Conservation (phyloP, 2,329 filamentous ascomycete species). For the Colletotrichum sansevieriae region DNA sequence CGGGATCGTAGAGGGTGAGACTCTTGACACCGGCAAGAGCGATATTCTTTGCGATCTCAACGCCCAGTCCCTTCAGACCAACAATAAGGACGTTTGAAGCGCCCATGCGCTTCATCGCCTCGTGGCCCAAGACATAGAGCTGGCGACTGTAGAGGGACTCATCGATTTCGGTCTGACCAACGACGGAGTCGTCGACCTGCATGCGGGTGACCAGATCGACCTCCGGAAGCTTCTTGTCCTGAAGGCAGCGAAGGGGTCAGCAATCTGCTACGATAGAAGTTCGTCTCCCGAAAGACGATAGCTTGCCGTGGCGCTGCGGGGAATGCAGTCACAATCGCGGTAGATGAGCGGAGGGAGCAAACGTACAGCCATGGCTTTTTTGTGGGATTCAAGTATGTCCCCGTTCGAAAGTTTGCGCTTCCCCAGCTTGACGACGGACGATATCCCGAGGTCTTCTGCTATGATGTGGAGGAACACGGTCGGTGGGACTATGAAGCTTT, state of each 20-base stretch:
- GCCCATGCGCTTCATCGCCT: conserved; percentile 99
- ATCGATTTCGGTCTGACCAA: conserved; percentile 73
- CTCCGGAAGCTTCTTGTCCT: conserved; percentile 68
- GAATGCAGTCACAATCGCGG: not conserved
- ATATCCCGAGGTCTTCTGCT: conserved; percentile 21
- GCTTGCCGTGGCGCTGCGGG: conserved; percentile 18
- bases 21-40: conserved; percentile 98
- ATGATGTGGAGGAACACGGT: conserved; percentile 42
- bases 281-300: not conserved
- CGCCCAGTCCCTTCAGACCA: conserved; percentile 92
- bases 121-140: conserved; percentile 78
- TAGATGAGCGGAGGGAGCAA: conserved; percentile 13
- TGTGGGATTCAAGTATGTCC: conserved; percentile 68
- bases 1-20: conserved; percentile 91
- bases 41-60: conserved; percentile 99
- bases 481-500: conserved; percentile 48
- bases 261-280: not conserved
- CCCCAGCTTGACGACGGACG: conserved; percentile 66
- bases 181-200: conserved; percentile 73
- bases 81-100: conserved; percentile 94
- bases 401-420: conserved; percentile 76
- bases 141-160: conserved; percentile 81
- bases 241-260: conserved; percentile 41
- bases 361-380: conserved; percentile 74
- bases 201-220: conserved; percentile 74